Percentiles rank a stretch among this genome's conserved stretches.
Evolutionary conservation across 225 moss, liverwort and hornwort species (phyloP).

Genomic region (Polytrichum commune): DNA sequence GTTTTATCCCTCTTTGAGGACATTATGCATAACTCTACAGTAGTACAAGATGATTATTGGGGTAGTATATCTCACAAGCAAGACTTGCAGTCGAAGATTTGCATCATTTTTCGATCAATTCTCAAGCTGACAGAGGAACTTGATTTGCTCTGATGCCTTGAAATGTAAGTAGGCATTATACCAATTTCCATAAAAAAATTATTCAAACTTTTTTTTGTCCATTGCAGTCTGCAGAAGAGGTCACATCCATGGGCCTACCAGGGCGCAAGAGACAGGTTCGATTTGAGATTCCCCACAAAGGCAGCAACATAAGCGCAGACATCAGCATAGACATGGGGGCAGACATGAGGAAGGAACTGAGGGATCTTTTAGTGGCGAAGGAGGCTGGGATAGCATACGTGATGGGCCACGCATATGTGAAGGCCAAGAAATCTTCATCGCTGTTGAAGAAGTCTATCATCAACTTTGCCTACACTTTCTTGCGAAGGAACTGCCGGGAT

Average conservation of each 20-base stretch:
- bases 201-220: background rate
- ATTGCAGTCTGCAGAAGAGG: conserved; percentile 6
- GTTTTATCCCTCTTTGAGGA: no score
- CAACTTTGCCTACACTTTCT: conserved; percentile 31
- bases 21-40: no score
- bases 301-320: background rate
- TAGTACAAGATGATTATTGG: no score
- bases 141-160: no score
- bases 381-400: conserved; percentile 40
- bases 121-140: background rate
- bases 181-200: background rate
- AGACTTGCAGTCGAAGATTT: background rate
- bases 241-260: background rate
- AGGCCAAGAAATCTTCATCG: conserved; percentile 25
- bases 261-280: conserved; percentile 59
- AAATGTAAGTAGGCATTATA: background rate
- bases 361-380: conserved; percentile 19
- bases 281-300: conserved; percentile 40
- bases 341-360: conserved; percentile 30
- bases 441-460: conserved; percentile 35
- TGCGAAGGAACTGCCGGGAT: conserved; percentile 39
- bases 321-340: background rate
- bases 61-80: no score
- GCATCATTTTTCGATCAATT: background rate
- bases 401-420: conserved; percentile 36